Evolutionary conservation across 1,284 basidiomycete species (phyloP), one percentile per base, ranked within the genome.

Genomic region (Naganishia albida): DNA sequence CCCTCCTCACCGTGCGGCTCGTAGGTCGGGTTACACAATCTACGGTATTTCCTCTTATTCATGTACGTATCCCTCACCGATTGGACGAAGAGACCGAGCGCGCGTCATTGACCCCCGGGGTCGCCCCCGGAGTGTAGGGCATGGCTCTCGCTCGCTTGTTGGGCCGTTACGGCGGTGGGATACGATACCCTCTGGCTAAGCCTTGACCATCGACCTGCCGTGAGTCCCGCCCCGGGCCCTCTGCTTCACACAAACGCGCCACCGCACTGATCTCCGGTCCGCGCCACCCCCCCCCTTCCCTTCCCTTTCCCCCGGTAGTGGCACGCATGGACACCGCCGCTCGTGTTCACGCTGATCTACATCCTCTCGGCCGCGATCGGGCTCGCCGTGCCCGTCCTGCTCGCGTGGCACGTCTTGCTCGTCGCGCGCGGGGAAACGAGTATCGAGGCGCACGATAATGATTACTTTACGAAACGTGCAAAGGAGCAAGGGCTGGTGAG

Each of bases 41-140:
- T 98, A 77, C 86, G 95, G 0, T 92, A 98, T 79, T 99, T 99
- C 73, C 84, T 96, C 39, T 82, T 98, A 40, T 99, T 98, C 84
- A 88, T 98, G 91, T 90, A 67, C 62, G 86, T 79, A 26, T 16
- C 48, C 43, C 30, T 16, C 42, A 30, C 20, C 54, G 38, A 18
- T 16, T 34, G 34, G 34, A 34, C 6, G 34, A 34, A 34, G n/a
- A n/a, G n/a, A n/a, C n/a, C n/a, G n/a, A n/a, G n/a, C n/a, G n/a
- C 43, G 39, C n/a, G 42, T 69, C 49, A 57, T 55, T 18, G 46
- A 26, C 56, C 25, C 64, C 63, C 53, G 50, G 13, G 6, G 25
- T 44, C 59, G 15, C 43, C 4, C 54, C 48, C 30, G 34, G 54
- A 55, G n/a, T 51, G 7, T 65, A 91, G 90, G 85, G 81, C 82